A percentile compares a stretch with the other conserved stretches of the same genome.
phyloP scores from a whole-genome alignment of 2,329 filamentous ascomycete species.

The Hypocreales sp. region DNA sequence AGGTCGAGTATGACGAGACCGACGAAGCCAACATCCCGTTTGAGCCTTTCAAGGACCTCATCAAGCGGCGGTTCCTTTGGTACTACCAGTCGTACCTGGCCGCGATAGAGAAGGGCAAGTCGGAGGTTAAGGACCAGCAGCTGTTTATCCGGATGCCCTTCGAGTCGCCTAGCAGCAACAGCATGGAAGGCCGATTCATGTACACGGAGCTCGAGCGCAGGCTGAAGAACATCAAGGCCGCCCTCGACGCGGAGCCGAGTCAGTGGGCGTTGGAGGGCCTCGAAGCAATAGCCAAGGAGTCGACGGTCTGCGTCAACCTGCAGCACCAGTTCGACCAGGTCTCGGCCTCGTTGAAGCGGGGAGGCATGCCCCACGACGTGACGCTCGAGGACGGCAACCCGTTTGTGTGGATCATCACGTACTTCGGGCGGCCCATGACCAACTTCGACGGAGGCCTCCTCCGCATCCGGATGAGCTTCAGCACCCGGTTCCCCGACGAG shows the following conservation, averaged over 20 bases:
- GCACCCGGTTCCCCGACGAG: constrained; percentile 72
- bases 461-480: constrained; percentile 63
- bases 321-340: constrained; percentile 76
- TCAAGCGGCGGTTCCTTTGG: constrained; percentile 88
- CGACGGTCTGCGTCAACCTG: constrained; percentile 66
- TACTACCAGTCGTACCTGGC: constrained; percentile 80
- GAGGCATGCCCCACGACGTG: constrained; percentile 59
- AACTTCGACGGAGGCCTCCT: constrained; percentile 88
- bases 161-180: constrained; percentile 51
- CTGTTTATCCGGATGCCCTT: constrained; percentile 77
- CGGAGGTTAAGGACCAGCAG: constrained; percentile 46
- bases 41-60: constrained; percentile 79
- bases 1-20: constrained; percentile 32
- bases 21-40: constrained; percentile 45
- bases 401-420: constrained; percentile 76
- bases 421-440: constrained; percentile 85
- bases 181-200: constrained; percentile 76
- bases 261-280: constrained; percentile 59
- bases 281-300: constrained; percentile 45
- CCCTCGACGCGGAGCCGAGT: constrained; percentile 55
- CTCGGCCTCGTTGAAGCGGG: constrained; percentile 55
- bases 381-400: constrained; percentile 68
- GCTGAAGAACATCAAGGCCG: constrained; percentile 50
- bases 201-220: constrained; percentile 61
- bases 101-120: constrained; percentile 49